These are phyloP conservation scores for Lepidium africanum DNA, from an alignment of 345 rosid genomes.

Conservation along the genomic window DNA sequence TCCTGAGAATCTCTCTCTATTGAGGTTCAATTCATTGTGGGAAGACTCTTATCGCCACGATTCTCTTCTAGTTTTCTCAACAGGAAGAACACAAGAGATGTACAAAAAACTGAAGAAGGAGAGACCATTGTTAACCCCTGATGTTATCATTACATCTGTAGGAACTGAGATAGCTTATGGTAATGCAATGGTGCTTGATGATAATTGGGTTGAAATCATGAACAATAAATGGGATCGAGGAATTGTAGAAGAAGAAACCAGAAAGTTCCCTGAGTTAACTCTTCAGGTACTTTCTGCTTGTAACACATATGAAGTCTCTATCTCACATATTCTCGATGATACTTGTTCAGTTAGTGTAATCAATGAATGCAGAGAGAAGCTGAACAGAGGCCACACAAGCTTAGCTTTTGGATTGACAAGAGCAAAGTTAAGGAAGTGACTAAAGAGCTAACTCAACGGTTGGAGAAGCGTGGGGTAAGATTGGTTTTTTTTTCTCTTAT, in stretches of 20 bases:
- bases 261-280: slow-evolving; percentile 70
- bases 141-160: slow-evolving; percentile 86
- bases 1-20: slow-evolving; percentile 62
- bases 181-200: slow-evolving; percentile 60
- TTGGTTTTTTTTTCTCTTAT: background rate
- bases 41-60: slow-evolving; percentile 67
- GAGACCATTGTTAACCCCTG: slow-evolving; percentile 90
- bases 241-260: slow-evolving; percentile 65
- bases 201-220: slow-evolving; percentile 76
- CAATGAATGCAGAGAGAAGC: slow-evolving; percentile 52
- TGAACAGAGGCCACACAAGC: slow-evolving; percentile 75
- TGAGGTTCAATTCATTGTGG: slow-evolving; percentile 86
- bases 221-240: slow-evolving; percentile 75
- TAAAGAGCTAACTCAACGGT: slow-evolving; percentile 45
- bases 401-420: slow-evolving; percentile 73
- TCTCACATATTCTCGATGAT: background rate
- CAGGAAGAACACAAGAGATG: slow-evolving; percentile 67
- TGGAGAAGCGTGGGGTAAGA: slow-evolving; percentile 62
- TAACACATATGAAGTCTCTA: background rate
- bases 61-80: slow-evolving; percentile 83
- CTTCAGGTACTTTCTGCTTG: slow-evolving; percentile 53
- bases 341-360: background rate
- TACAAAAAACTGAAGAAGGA: slow-evolving; percentile 65
- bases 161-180: slow-evolving; percentile 98
- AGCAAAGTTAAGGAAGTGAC: slow-evolving; percentile 57